Evolutionary conservation across 2,329 filamentous ascomycete species (phyloP).

Genomic region (Teratosphaeria nubilosa): DNA sequence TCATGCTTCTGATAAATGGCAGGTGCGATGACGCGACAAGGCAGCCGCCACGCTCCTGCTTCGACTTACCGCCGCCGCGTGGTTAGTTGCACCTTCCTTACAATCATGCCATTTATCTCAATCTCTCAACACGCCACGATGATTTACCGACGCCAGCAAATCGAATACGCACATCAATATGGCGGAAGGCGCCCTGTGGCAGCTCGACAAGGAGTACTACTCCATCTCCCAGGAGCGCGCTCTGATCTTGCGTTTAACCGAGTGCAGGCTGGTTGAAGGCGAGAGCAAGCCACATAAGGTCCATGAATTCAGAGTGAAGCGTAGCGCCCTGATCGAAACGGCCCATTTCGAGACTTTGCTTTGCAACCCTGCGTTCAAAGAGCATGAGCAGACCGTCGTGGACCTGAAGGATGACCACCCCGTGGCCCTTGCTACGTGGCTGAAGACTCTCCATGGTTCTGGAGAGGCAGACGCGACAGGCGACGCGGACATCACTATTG

Average conservation of each 20-base stretch:
- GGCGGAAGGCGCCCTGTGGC: not conserved
- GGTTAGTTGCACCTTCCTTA: not conserved
- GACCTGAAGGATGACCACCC: constrained; percentile 8
- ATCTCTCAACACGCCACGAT: not conserved
- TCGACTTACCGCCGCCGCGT: not conserved
- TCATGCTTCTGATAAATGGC: no score
- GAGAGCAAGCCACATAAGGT: constrained; percentile 6
- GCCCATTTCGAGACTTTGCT: constrained; percentile 5
- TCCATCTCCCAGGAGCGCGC: constrained; percentile 7
- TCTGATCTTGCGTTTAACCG: constrained; percentile 9
- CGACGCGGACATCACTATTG: not conserved
- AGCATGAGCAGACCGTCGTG: constrained; percentile 2
- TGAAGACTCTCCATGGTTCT: constrained; percentile 9
- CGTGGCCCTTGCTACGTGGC: constrained; percentile 5
- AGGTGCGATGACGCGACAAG: not conserved
- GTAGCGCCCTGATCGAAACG: not conserved
- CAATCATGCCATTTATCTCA: not conserved
- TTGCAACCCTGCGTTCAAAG: not conserved
- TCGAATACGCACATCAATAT: not conserved
- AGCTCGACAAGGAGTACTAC: constrained; percentile 10
- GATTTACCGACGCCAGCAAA: not conserved
- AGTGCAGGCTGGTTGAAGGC: constrained; percentile 2
- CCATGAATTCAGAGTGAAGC: constrained; percentile 10
- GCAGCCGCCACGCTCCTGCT: not conserved
- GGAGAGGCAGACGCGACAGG: not conserved